These are phyloP conservation scores for Colletotrichum salicis DNA, from an alignment of 2,329 filamentous ascomycete genomes.

Conservation along the genomic window DNA sequence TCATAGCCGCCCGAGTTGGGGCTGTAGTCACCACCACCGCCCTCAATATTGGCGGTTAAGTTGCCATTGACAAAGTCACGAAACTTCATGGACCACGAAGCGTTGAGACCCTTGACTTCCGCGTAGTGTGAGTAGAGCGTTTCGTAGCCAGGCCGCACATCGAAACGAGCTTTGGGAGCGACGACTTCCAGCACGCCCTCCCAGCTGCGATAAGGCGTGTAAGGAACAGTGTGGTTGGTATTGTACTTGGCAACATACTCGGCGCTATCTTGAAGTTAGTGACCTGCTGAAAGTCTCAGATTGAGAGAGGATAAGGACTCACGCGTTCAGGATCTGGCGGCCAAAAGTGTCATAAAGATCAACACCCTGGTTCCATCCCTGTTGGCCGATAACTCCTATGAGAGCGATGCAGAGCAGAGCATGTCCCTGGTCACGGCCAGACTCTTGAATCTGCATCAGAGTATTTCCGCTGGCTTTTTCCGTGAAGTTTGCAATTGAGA, in stretches of 20 bases:
- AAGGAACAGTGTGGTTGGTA: slow-evolving; percentile 10
- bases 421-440: slow-evolving; percentile 54
- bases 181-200: slow-evolving; percentile 3
- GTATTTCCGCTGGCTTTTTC: slow-evolving; percentile 37
- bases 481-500: slow-evolving; percentile 24
- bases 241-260: slow-evolving; percentile 27
- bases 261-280: background rate
- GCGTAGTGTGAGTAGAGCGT: too few relatives aligned
- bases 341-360: slow-evolving; percentile 47
- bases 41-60: too few relatives aligned
- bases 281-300: background rate
- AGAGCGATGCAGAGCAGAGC: slow-evolving; percentile 47
- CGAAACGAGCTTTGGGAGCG: background rate
- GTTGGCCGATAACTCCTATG: slow-evolving; percentile 48
- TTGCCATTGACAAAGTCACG: too few relatives aligned
- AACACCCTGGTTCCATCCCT: slow-evolving; percentile 49
- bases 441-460: slow-evolving; percentile 50
- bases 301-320: slow-evolving; percentile 8
- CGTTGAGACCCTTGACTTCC: too few relatives aligned
- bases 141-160: background rate
- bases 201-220: slow-evolving; percentile 10
- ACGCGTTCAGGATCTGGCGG: slow-evolving; percentile 36
- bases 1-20: too few relatives aligned
- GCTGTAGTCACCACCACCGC: too few relatives aligned
- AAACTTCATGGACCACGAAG: too few relatives aligned